These are phyloP conservation scores for Aspergillus nanangensis DNA, from an alignment of 495 filamentous ascomycete species.

Conservation along the genomic window DNA sequence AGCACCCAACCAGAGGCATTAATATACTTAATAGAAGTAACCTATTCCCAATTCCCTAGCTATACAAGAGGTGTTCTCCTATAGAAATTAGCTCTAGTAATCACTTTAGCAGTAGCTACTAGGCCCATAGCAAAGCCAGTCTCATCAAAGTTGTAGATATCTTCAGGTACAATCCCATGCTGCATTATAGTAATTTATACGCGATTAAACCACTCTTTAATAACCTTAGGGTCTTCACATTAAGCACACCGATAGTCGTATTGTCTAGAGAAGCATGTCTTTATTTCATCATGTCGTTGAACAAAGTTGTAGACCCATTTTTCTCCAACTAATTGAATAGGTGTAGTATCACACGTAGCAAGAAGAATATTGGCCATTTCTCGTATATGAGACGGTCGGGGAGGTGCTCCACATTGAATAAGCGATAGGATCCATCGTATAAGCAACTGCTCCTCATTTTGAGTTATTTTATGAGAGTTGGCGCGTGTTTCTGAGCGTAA, in stretches of 20 bases:
- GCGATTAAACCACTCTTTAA: constrained; percentile 30
- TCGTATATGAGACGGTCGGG: constrained; percentile 17
- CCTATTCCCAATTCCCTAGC: constrained; percentile 36
- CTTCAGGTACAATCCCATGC: constrained; percentile 11
- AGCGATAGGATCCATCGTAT: constrained; percentile 22
- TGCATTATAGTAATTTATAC: constrained; percentile 20
- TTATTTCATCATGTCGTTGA: constrained; percentile 20
- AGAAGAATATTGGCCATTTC: constrained; percentile 39
- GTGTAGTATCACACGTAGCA: constrained; percentile 1
- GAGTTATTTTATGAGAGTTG: constrained; percentile 19
- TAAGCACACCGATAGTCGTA: constrained; percentile 29
- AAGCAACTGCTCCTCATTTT: constrained; percentile 14
- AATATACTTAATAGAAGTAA: constrained; percentile 31
- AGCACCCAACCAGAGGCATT: constrained; percentile 18
- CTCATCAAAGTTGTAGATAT: constrained; percentile 48
- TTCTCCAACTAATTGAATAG: constrained; percentile 1
- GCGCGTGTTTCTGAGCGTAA: neutral
- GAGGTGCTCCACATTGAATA: constrained; percentile 10
- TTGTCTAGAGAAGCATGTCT: constrained; percentile 21
- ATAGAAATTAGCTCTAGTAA: constrained; percentile 16
- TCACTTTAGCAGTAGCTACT: constrained; percentile 22
- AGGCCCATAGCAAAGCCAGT: constrained; percentile 39
- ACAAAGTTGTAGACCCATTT: constrained; percentile 22
- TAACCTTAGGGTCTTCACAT: constrained; percentile 32
- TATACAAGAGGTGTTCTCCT: constrained; percentile 23